Evolutionary conservation across 164 flowering plant species (phyloP), one percentile per base, ranked within the genome.

Genomic region (Aristolochia californica): DNA sequence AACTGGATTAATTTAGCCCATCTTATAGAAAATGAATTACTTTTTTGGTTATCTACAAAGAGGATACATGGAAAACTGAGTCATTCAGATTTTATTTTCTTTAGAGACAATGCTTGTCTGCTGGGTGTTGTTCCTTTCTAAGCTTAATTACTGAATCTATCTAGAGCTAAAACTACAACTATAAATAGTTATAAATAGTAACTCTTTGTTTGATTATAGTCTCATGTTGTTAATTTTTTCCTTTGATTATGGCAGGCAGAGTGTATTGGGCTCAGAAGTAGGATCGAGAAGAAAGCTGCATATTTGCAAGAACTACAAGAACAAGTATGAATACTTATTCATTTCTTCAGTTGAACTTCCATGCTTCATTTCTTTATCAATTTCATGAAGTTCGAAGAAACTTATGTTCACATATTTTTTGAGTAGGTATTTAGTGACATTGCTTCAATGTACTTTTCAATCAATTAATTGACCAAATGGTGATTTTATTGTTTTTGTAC

Each of bases 261-360:
- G 68, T 80, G 83, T 38, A 68, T 70, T 61, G 80, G 71, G 23
- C 70, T 93, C 45, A 75, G 80, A 71, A 83, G 56, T 66, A 80
- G 85, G 61, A 74, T 85, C 58, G 95, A 87, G 43, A 93, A 85
- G 83, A 93, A 88, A 75, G 77, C 88, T 63, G 85, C 95, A 15
- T 93, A 93, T 77, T 66, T 93, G 74, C 85, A 73, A 66, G 99
- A 93, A 66, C 75, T 93, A 48, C 90, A 87, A 69, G 99, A 93
- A 27, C 99, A 93, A 77, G 99, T 89, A 76, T 65, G 71, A 49
- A 30, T 18, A 60, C 51, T 34, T 60, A 24, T 53, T 58, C 64
- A 44, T 53, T 23, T 27, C 27, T 28, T 26, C 28, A 16, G 21
- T 14, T n/a, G 53, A 1, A 52, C 2, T 1, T 22, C 1, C 8